Evolutionary conservation across 139 green algal genomes (phyloP), one percentile per base, ranked within the genome.

Genomic region (Coelastrella sp.): DNA sequence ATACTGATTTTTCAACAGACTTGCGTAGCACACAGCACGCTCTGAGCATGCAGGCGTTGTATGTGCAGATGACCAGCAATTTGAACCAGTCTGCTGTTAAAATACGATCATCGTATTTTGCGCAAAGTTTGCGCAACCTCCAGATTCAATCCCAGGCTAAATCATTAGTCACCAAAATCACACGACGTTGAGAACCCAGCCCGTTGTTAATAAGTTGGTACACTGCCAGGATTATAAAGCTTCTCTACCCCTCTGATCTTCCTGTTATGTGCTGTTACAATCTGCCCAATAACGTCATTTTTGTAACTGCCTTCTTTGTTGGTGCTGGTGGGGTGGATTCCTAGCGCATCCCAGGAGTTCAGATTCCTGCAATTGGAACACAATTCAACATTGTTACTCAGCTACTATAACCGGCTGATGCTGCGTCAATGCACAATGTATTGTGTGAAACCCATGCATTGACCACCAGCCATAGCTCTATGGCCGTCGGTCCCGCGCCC

Each of bases 221-320:
- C 2, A 5, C 68, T 76, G 68, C 68, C 68, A 23, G 68, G 68
- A 17, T 76, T 76, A 6, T 32, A 76, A 32, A 32, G n/a, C 14
- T 6, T 17, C 17, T n/a, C 14, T 47, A 17, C 17, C 16, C 17
- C 17, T 6, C 68, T 76, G 68, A 22, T 76, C 17, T 71, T 8
- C 73, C 82, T 61, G 91, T 95, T 95, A 88, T 95, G 91, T 6
- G 13, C 47, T 22, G 78, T 88, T 20, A 95, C 92, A 22, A 87
- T 92, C 0, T 56, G 75, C 3, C 74, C 56, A 54, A 87, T 76
- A 2, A 54, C 17, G 3, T 74, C 54, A 85, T 93, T 88, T 3
- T 81, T 75, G 80, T 94, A 95, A 57, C 74, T 92, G 47, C 93
- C 93, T 57, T 90, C 89, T 13, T 85, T 88, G 32, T 73, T 93